Conservation (phyloP, 2,329 filamentous ascomycete genomes). For the Ophiostoma sp. region DNA sequence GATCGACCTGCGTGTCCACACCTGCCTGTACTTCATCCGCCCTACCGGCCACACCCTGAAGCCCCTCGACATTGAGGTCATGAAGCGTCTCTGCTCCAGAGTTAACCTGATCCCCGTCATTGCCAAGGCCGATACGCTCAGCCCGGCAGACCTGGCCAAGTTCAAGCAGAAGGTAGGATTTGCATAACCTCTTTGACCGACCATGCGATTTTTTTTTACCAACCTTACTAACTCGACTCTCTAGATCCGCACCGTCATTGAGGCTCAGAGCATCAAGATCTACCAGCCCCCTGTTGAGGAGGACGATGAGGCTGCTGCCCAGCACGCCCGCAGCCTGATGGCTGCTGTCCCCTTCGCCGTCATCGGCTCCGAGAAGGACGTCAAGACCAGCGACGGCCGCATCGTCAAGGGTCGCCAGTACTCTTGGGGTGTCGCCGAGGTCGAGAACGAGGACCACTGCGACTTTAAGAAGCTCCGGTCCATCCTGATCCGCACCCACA, state of each 20-base stretch:
- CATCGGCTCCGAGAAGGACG: conserved; percentile 98
- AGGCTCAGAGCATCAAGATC: conserved; percentile 99
- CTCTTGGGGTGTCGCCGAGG: conserved; percentile 97
- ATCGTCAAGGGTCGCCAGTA: conserved; percentile 99
- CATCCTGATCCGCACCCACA: conserved; percentile 97
- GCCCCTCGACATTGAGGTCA: conserved; percentile 98
- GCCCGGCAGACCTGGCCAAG: conserved; percentile 79
- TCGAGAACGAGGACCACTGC: conserved; percentile 99
- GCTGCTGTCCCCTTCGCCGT: conserved; percentile 97
- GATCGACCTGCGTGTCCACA: conserved; percentile 97
- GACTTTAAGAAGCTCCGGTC: conserved; percentile 99
- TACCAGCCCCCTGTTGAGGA: conserved; percentile 97
- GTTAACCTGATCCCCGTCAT: conserved; percentile 98
- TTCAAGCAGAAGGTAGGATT: conserved; percentile 81
- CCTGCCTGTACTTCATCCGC: conserved; percentile 98
- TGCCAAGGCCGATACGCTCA: conserved; percentile 97
- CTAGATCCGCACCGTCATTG: conserved; percentile 86
- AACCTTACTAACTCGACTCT: conserved; percentile 36
- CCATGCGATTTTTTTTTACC: neutral
- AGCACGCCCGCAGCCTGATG: conserved; percentile 92
- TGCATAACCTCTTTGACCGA: too few species aligned
- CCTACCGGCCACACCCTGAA: conserved; percentile 97
- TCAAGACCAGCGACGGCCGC: conserved; percentile 90
- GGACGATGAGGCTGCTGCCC: conserved; percentile 91
- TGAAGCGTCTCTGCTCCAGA: conserved; percentile 97